Percentiles rank a stretch among this genome's conserved stretches.
Conservation (phyloP, 2,329 filamentous ascomycete species). For the Lecanoromycetidae sp. region DNA sequence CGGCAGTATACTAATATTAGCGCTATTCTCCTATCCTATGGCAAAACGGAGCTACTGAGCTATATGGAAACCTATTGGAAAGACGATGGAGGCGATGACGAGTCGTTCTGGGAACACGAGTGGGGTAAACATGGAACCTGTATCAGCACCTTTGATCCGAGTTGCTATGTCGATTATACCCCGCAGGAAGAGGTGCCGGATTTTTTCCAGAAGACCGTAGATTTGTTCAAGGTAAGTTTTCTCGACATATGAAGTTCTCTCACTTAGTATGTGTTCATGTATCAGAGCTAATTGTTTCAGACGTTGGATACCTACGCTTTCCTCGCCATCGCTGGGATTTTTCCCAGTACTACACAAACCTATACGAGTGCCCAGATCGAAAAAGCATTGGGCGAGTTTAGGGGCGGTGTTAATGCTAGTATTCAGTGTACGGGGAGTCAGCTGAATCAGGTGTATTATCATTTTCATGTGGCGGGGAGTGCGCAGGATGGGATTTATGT, state of each 20-base stretch:
- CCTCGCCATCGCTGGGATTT: conserved; percentile 42
- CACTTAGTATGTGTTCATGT: too few relatives aligned
- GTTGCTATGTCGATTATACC: conserved; percentile 48
- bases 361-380: conserved; percentile 42
- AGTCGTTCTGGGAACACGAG: conserved; percentile 56
- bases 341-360: conserved; percentile 36
- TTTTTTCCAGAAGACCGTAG: conserved; percentile 43
- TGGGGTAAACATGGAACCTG: conserved; percentile 63
- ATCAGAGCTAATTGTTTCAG: too few relatives aligned
- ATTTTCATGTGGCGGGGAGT: conserved; percentile 40
- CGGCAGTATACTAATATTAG: conserved; percentile 47
- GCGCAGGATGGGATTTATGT: conserved; percentile 50
- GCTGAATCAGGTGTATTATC: conserved; percentile 46
- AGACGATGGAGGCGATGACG: conserved; percentile 41
- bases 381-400: conserved; percentile 34
- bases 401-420: conserved; percentile 35
- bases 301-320: conserved; percentile 43
- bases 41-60: conserved; percentile 37
- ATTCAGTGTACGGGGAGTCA: conserved; percentile 33
- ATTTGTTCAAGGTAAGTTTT: conserved; percentile 47
- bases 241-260: too few relatives aligned
- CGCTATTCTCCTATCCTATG: conserved; percentile 39
- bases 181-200: conserved; percentile 46
- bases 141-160: conserved; percentile 53
- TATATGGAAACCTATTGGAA: conserved; percentile 52